These are phyloP conservation scores for Linaria vulgaris DNA, from an alignment of 257 asterid genomes.

Conservation along the genomic window DNA sequence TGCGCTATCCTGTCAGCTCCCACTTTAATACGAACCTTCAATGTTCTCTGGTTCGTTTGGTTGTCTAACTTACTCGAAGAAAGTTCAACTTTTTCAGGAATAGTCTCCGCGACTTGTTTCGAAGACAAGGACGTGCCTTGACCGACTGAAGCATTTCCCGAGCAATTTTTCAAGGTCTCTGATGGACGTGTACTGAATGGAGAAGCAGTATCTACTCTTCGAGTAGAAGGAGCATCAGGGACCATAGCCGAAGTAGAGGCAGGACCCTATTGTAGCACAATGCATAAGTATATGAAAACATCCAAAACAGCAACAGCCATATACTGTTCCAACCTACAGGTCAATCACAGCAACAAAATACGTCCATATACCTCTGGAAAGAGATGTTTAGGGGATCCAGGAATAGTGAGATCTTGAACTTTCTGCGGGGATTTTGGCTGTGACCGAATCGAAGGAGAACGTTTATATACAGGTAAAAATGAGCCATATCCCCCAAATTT, in stretches of 20 bases:
- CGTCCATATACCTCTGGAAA: constrained; percentile 50
- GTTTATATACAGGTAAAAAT: constrained; percentile 70
- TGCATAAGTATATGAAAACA: constrained; percentile 33
- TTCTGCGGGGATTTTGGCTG: constrained; percentile 61
- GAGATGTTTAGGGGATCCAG: constrained; percentile 44
- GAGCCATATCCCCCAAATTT: constrained; percentile 95
- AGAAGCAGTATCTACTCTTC: constrained; percentile 38
- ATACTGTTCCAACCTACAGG: constrained; percentile 9
- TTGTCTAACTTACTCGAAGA: constrained; percentile 43
- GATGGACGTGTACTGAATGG: constrained; percentile 30
- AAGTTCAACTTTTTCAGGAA: constrained; percentile 40
- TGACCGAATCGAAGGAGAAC: constrained; percentile 64
- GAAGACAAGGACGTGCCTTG: constrained; percentile 39
- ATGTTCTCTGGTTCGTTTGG: constrained; percentile 43
- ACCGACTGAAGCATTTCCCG: constrained; percentile 37
- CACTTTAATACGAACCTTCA: constrained; percentile 77
- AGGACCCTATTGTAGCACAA: constrained; percentile 50
- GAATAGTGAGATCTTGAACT: constrained; percentile 47
- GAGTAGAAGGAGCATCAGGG: constrained; percentile 39
- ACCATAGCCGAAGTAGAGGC: constrained; percentile 33
- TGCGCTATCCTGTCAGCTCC: constrained; percentile 58
- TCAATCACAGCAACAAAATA: constrained; percentile 26
- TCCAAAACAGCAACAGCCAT: constrained; percentile 23
- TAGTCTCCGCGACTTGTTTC: constrained; percentile 43
- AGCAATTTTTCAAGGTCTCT: constrained; percentile 36